These are phyloP conservation scores for Solanum chilense DNA, from an alignment of 257 asterid species.

Conservation along the genomic window DNA sequence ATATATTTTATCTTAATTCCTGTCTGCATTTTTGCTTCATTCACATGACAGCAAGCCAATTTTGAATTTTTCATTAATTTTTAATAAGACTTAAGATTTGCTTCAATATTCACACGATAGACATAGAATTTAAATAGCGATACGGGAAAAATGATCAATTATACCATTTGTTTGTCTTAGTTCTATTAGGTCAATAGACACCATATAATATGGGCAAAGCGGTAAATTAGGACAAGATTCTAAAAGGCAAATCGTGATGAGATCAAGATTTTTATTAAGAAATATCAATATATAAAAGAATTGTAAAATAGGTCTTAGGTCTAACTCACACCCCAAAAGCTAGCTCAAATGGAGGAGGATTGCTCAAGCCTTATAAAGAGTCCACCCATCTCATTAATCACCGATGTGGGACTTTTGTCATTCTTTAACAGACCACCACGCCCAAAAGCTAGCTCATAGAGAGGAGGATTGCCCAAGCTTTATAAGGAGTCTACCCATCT, in stretches of 20 bases:
- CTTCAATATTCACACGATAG: background rate
- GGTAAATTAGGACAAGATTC: background rate
- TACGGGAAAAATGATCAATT: background rate
- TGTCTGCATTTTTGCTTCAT: background rate
- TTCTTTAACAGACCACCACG: too few species aligned
- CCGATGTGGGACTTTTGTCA: too few species aligned
- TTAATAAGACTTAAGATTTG: background rate
- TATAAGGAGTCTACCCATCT: too few species aligned
- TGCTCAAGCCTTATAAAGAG: too few species aligned
- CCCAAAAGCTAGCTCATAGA: too few species aligned
- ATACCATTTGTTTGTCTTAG: background rate
- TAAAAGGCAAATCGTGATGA: background rate
- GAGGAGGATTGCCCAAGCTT: too few species aligned
- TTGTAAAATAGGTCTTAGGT: too few species aligned
- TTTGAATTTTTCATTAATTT: background rate
- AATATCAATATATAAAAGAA: too few species aligned
- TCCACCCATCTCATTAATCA: too few species aligned
- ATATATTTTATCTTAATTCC: background rate
- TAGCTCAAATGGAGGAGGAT: too few species aligned
- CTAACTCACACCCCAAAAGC: too few species aligned
- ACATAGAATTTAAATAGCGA: background rate
- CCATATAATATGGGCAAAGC: background rate
- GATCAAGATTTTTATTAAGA: fast-evolving
- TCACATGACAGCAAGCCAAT: background rate
- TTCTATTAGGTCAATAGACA: background rate